Base-by-base conservation (phyloP, 2,329 filamentous ascomycete genomes). In the Clonostachys solani region DNA sequence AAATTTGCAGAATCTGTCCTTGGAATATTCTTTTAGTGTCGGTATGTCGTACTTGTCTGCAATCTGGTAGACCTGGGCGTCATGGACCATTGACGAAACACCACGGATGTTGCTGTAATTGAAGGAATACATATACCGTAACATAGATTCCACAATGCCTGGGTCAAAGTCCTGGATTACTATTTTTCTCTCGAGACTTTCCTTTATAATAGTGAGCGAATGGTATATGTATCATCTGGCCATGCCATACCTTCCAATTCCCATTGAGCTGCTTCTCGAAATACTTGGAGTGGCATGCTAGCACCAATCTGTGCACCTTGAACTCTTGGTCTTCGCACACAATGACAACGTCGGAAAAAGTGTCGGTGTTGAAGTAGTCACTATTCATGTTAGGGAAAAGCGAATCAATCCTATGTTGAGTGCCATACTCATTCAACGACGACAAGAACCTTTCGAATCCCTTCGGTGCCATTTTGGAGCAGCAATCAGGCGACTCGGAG, bases 101-200 rank as follows among this genome's bases (percentile, higher is more conserved):
- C 46, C 34, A 33, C 36, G 40, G 33, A 13, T 36, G 40, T 50
- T 50, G 44, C 19, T 50, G 46, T 52, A 53, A 38, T 52, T 48
- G 19, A 53, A 52, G 2, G 47, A 44, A 43, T 53, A 53, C 50
- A 53, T 52, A 43, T 52, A 53, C 19, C 42, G 42, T 10, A 53
- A 40, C 47, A 52, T 53, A 3, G 47, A 42, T 37, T 52, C 48
- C 9, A 53, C 50, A n/a, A 52, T 38, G 6, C 44, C 46, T 16
- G 48, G 5, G 29, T 53, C 52, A 17, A 53, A 50, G n/a, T 53
- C 50, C 29, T 44, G 43, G n/a, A 53, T 46, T 18, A 49, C 44
- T 17, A 52, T 48, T 29, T 46, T 47, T 5, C n/a, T 53, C 29
- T 52, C 48, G 13, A 36, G 29, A n/a, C 34, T 46, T 42, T 53